A percentile compares a stretch with the other conserved stretches of the same genome.
Conservation (phyloP, 169 alveolate species). For the Plasmodium fragile region DNA sequence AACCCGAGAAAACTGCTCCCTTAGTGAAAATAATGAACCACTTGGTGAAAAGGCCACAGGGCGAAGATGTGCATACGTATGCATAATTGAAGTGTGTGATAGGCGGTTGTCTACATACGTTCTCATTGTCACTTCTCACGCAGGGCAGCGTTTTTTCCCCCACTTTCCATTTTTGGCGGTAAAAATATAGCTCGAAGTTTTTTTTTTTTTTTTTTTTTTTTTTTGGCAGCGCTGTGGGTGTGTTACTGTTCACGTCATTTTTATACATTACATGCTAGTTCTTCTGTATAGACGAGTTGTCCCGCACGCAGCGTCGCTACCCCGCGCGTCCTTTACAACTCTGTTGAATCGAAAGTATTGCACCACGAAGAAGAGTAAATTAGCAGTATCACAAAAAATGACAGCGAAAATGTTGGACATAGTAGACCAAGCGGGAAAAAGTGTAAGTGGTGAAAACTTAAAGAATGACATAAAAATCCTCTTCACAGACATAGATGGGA, state of each 20-base stretch:
- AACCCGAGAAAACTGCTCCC: neutral
- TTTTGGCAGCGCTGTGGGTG: neutral
- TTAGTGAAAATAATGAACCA: neutral
- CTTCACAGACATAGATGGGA: slow-evolving; percentile 69
- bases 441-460: neutral
- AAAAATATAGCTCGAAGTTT: neutral
- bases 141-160: neutral
- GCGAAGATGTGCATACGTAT: neutral
- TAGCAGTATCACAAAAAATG: neutral
- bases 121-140: neutral
- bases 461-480: slow-evolving; percentile 44
- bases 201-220: too few species aligned
- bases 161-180: neutral
- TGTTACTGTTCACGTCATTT: neutral
- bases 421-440: slow-evolving; percentile 33
- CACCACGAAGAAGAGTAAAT: neutral
- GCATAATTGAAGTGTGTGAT: neutral
- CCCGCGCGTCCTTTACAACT: neutral
- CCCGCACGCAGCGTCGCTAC: neutral
- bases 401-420: slow-evolving; percentile 17
- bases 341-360: neutral
- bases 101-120: neutral
- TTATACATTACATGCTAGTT: neutral
- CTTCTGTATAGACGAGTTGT: neutral
- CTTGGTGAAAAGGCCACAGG: neutral